A percentile compares a stretch with the other conserved stretches of the same genome.
Evolutionary conservation across 2,329 filamentous ascomycete species (phyloP).

Genomic region (Fusarium armeniacum): DNA sequence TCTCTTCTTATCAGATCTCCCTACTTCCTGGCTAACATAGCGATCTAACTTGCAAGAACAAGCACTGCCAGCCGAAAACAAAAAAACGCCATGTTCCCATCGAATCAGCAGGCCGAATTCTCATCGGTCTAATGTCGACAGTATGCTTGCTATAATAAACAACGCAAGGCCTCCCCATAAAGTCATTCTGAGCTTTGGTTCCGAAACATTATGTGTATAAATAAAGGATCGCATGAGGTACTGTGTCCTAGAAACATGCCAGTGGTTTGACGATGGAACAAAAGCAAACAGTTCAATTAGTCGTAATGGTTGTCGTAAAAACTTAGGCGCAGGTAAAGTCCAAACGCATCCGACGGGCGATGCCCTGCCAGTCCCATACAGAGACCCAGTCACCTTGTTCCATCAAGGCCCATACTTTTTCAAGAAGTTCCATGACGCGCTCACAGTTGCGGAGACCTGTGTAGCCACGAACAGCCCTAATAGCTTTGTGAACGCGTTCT

Average conservation of each 20-base stretch:
- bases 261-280: conserved; percentile 2
- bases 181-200: conserved; percentile 19
- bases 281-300: conserved; percentile 21
- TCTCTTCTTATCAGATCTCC: background rate
- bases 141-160: conserved; percentile 13
- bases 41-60: conserved; percentile 10
- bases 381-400: conserved; percentile 68
- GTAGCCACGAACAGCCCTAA: conserved; percentile 68
- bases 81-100: conserved; percentile 40
- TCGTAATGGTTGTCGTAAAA: conserved; percentile 26
- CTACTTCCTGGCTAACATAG: background rate
- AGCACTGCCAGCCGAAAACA: conserved; percentile 15
- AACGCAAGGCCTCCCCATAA: conserved; percentile 12
- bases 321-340: conserved; percentile 68
- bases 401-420: conserved; percentile 73
- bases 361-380: conserved; percentile 75
- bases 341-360: conserved; percentile 66
- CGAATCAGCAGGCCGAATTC: background rate
- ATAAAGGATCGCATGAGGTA: background rate
- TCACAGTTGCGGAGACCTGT: conserved; percentile 72
- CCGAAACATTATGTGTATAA: conserved; percentile 25
- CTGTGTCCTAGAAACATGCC: background rate
- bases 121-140: conserved; percentile 15
- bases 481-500: conserved; percentile 64
- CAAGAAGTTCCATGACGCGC: conserved; percentile 66